phyloP scores from a whole-genome alignment of 208 protist species.

The Wallacemonas sp. region DNA sequence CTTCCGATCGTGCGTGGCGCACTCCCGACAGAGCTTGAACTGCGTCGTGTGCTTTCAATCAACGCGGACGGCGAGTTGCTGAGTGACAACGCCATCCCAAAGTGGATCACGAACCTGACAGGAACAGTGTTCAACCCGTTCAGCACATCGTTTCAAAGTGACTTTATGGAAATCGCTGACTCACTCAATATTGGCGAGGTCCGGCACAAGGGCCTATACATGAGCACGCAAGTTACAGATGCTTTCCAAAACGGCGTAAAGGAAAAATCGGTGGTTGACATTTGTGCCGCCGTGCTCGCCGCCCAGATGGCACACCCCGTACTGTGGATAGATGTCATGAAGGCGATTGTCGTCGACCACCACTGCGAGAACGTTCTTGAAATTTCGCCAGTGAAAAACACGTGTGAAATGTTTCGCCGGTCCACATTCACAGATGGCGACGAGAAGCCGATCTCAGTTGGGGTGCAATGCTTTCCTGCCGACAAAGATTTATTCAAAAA shows the following conservation, averaged over 20 bases:
- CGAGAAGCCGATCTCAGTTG: not conserved
- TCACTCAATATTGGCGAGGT: constrained; percentile 84
- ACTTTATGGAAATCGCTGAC: constrained; percentile 38
- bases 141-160: constrained; percentile 46
- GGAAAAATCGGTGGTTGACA: constrained; percentile 54
- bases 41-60: constrained; percentile 60
- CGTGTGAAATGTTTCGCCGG: constrained; percentile 77
- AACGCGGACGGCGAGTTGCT: not conserved
- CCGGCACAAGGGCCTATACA: constrained; percentile 70
- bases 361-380: constrained; percentile 52
- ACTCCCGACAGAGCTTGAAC: constrained; percentile 57
- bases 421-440: constrained; percentile 29
- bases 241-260: constrained; percentile 43
- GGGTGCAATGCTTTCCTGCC: constrained; percentile 28
- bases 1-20: constrained; percentile 65
- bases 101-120: constrained; percentile 86
- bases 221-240: constrained; percentile 39
- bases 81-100: not conserved
- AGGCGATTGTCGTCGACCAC: constrained; percentile 48
- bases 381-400: constrained; percentile 57
- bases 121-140: constrained; percentile 69
- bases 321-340: constrained; percentile 83
- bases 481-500: constrained; percentile 18
- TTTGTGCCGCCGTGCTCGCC: constrained; percentile 72
- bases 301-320: constrained; percentile 81